Base-by-base conservation (phyloP, 768 basidiomycete species). In the Strobilomyces dryophilus region DNA sequence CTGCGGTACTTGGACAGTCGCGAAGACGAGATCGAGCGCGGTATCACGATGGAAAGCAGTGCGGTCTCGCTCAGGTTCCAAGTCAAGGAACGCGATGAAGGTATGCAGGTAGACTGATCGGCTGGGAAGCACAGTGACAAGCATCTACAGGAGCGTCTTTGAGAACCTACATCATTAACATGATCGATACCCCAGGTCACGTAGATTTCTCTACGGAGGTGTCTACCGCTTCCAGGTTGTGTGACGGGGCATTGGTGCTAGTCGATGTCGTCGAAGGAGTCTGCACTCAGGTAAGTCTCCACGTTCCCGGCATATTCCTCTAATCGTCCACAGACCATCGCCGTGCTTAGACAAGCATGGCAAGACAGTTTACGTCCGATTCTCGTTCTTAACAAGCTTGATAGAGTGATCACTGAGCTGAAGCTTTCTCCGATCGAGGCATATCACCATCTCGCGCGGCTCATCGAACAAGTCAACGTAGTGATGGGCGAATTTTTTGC, bases 171-270 rank as follows among this genome's bases (percentile, higher is more conserved):
- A 77, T 88, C 43, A 81, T 98, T 49, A 98, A 97, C 66, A 87
- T 98, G 79, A 95, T 99, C 57, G 97, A 99, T 70, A 98, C 97
- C 0, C 97, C 97, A 15, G 97, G 97, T 4, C 97, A 99, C 73
- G 95, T 99, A 21, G 97, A 98, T 70, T 99, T 99, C 61, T 95
- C 94, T 0, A 93, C 87, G 51, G 97, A 98, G 67, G 97, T 99
- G 0, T 98, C 94, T 1, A 90, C 92, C 1, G 94, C 95, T 20
- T 91, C 94, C 12, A 77, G 95, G 45, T 66, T 99, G 24, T 97
- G 94, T 61, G 97, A 98, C 70, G 97, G 97, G 14, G 93, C 95
- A 2, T 78, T 99, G 7, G 89, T 99, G 37, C 74, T 99, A 6
- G 93, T 99, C 1, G 97, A 99, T 67, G 93, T 91, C 2, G 92